Evolutionary conservation across 768 basidiomycete genomes (phyloP), one percentile per base, ranked within the genome.

Genomic region (Lanmaoa rubissima): DNA sequence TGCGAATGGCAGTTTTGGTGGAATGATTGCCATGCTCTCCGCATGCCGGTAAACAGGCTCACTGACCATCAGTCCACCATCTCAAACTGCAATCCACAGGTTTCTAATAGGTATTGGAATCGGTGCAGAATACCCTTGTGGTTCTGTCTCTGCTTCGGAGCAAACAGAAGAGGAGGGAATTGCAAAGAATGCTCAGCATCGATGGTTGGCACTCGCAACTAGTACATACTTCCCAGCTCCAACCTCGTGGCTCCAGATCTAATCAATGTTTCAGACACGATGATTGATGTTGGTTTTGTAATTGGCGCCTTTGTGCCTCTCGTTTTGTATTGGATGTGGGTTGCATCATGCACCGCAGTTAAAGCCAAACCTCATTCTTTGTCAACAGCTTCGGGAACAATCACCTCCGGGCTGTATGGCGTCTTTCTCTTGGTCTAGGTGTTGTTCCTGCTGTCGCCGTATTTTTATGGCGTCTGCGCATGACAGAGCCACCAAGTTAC

Each of bases 21-120:
- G 92, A 2, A 75, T 91, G 67, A 75, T 95, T 51, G 78, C 82
- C 40, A 93, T 94, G 81, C 81, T 97, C 11, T 82, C 76, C 46
- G 88, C 85, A 17, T 92, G 86, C 75, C 85, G 92, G 86, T 88
- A 61, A 63, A 74, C 68, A 36, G 16, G 1, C 21, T 24, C 17
- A 10, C 51, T 38, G 12, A n/a, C 13, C 14, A 11, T 12, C 28
- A 38, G 2, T 36, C 0, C 32, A 46, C 24, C 26, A 10, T 38
- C 51, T 50, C 40, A 58, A 4, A 43, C 24, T 14, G 5, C 19
- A 21, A 14, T 28, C 4, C 11, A 59, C 54, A 92, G 92, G 8
- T 95, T 95, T 77, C 71, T 97, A 1, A 78, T 94, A 44, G 95
- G 95, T 38, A 87, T 95, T 52, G 94, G 94, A 24, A 80, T 94